phyloP scores from a whole-genome alignment of 371 early-diverging fungal genomes.

The Encephalitozoon romaleae region DNA sequence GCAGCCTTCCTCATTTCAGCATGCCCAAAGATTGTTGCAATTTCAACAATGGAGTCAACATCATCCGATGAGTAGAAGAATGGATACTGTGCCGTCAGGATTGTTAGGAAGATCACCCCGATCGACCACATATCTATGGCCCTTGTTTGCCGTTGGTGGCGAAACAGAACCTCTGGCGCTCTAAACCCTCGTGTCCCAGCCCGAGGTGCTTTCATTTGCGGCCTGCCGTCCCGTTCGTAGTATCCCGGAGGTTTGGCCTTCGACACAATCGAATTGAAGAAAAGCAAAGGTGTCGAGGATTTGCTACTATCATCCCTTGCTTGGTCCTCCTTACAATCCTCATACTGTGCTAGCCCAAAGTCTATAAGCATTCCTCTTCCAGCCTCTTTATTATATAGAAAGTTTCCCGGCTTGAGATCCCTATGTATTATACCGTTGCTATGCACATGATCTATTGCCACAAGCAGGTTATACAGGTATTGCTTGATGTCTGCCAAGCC shows the following conservation, averaged over 20 bases:
- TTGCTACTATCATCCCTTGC: constrained; percentile 1
- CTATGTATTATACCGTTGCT: constrained; percentile 66
- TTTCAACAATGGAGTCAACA: constrained; percentile 74
- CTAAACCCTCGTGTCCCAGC: constrained; percentile 94
- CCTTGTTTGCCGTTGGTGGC: constrained; percentile 70
- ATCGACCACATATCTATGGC: constrained; percentile 86
- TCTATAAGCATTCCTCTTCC: constrained; percentile 79
- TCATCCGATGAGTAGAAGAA: constrained; percentile 82
- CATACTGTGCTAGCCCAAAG: constrained; percentile 86
- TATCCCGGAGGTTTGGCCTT: constrained; percentile 58
- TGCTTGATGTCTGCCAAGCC: constrained; percentile 67
- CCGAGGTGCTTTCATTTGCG: constrained; percentile 71
- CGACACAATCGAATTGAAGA: constrained; percentile 31
- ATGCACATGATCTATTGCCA: constrained; percentile 63
- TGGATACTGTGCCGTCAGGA: constrained; percentile 75
- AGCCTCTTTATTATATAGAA: constrained; percentile 68
- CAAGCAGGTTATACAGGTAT: constrained; percentile 72
- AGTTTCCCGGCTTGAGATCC: constrained; percentile 91
- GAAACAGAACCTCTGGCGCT: constrained; percentile 86
- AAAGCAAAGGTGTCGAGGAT: constrained; percentile 61
- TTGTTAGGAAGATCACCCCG: constrained; percentile 75
- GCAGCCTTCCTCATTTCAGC: constrained; percentile 66
- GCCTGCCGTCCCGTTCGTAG: constrained; percentile 62
- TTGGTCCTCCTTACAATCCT: constrained; percentile 18
- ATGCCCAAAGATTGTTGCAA: constrained; percentile 75